Base-by-base conservation (phyloP, 306 rosid genomes). In the Castanea mollissima region DNA sequence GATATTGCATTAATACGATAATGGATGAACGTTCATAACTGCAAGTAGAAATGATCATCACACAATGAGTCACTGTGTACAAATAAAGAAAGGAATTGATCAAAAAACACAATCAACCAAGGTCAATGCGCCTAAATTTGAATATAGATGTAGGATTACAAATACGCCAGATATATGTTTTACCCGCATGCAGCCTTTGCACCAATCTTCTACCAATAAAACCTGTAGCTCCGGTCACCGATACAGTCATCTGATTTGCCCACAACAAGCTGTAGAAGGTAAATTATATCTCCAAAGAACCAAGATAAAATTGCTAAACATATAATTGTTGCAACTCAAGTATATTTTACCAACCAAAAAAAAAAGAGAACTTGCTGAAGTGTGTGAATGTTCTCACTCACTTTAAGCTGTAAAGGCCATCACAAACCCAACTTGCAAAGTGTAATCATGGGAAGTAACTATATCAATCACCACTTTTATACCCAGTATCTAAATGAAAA, bases 191-290 rank as follows among this genome's bases (percentile, higher is more conserved):
- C 46, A 96, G 90, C 89, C 91, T 87, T 81, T 90, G 97, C 84
- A 96, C 99, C 90, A 96, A 84, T 83, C 93, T 89, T 88, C 78
- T 88, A 81, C 99, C 98, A 15, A 96, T 87, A 84, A 93, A 96
- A 64, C 99, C 99, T 7, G 99, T 96, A 63, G 98, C 99, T 85
- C 99, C 98, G 69, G 99, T 96, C 75, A 96, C 74, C 49, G 98
- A 93, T 79, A 95, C 80, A 55, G 88, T 88, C 92, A 92, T 86
- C 80, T 87, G 86, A 82, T 81, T 84, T 78, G 81, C 89, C 93
- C 83, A 86, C 83, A 86, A 88, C 86, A 86, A 13, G 74, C 74
- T 69, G n/a, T 49, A 63, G 64, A 62, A 56, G 44, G 60, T 85
- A 83, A 85, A 79, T 83, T 55, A 85, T 67, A 20, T 69, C 81